Evolutionary conservation across 2,329 filamentous ascomycete species (phyloP), one percentile per base, ranked within the genome.

Genomic region (Periconia sp.): DNA sequence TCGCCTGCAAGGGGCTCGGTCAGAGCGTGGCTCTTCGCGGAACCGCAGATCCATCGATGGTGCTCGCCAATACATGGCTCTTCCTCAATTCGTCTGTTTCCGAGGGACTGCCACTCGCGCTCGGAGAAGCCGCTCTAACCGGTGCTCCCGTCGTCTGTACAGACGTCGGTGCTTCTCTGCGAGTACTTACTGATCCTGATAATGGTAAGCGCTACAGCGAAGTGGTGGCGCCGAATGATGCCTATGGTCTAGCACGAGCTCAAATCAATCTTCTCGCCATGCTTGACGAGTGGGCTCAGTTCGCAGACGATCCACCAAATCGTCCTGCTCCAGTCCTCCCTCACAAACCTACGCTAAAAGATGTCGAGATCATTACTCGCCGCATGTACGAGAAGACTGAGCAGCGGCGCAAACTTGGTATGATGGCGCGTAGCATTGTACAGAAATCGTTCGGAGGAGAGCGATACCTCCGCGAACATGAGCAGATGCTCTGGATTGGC

Each of bases 181-280:
- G 78, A 18, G 78, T 82, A 0, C 69, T 82, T n/a, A 82, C 78
- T 0, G 78, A 82, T 49, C 77, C 75, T 0, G 74, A 74, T 8
- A 58, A 64, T 17, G 67, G 66, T 30, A 68, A 69, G 40, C 70
- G 76, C 18, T 86, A 81, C 68, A 82, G 80, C 49, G 82, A 81
- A 43, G 80, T 86, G 4, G 82, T 86, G 3, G 79, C 83, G 11
- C 83, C 83, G 2, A 86, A 86, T 53, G 83, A 86, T 59, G 76
- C 82, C 4, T 74, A 76, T 25, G 77, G 79, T 4, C 72, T 86
- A 1, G 83, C 83, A 1, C 73, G 78, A 17, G 83, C 83, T 0
- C 83, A 86, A 55, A 79, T 86, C 49, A 79, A 79, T 42, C 75
- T 86, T 52, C 73, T 86, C 10, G 81, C 76, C 5, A 77, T 86